Percentiles rank a stretch among this genome's conserved stretches.
These are phyloP conservation scores for Cordyceps cicadae DNA, from an alignment of 2,329 filamentous ascomycete genomes.

Conservation along the genomic window DNA sequence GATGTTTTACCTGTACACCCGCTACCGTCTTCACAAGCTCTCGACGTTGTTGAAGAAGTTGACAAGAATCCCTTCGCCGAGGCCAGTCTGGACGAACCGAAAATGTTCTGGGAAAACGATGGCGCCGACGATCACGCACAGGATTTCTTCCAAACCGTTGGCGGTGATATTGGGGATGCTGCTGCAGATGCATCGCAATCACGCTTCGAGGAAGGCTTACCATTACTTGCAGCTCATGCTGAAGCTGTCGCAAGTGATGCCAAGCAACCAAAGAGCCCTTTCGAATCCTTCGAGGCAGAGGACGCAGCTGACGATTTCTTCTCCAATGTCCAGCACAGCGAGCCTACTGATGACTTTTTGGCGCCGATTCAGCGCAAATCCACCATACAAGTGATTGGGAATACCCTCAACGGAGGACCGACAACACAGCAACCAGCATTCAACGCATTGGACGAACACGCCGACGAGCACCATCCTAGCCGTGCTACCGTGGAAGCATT, in stretches of 20 bases:
- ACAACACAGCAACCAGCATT: neutral
- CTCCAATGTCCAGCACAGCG: constrained; percentile 35
- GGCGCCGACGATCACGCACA: neutral
- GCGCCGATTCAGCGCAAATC: constrained; percentile 55
- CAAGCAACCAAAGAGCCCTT: neutral
- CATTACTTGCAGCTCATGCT: constrained; percentile 41
- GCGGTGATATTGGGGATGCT: constrained; percentile 33
- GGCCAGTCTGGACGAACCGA: constrained; percentile 22
- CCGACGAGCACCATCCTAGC: constrained; percentile 21
- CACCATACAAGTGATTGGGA: constrained; percentile 54
- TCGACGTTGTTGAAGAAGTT: constrained; percentile 44
- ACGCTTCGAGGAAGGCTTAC: constrained; percentile 62
- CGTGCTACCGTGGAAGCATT: constrained; percentile 18
- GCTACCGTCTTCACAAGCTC: constrained; percentile 41
- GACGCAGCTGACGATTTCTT: constrained; percentile 55
- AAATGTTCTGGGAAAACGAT: constrained; percentile 16
- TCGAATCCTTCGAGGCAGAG: constrained; percentile 32
- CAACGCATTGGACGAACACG: neutral
- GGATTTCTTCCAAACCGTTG: constrained; percentile 26
- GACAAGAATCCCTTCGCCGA: constrained; percentile 40
- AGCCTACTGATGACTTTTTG: constrained; percentile 20
- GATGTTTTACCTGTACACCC: constrained; percentile 27
- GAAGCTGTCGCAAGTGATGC: neutral
- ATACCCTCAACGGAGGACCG: neutral
- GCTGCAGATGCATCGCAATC: constrained; percentile 42